Base-by-base conservation (phyloP, 2,329 filamentous ascomycete species). In the Microcera coccophila region DNA sequence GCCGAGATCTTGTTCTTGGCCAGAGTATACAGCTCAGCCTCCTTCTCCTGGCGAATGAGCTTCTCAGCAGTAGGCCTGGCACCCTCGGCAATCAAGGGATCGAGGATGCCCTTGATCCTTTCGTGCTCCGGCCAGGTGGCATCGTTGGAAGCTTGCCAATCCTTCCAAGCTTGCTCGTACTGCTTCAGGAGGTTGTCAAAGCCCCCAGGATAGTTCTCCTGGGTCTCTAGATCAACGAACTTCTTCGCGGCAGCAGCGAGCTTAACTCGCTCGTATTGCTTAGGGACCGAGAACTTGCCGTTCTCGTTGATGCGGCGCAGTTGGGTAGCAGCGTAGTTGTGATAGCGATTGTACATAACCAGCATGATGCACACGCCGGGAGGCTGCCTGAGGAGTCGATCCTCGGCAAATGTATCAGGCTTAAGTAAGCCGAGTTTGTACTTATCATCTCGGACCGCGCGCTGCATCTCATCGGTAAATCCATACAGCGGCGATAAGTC, bases 401-500 rank as follows among this genome's bases (percentile, higher is more conserved):
- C 75, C 54, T 85, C 81, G 1, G 79, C 76, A 58, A 87, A 87
- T 47, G 78, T 82, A 55, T 88, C 84, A 0, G 81, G 79, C 63
- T 87, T 86, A 46, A 88, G 68, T 53, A 78, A 81, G n/a, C 84
- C 84, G 45, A 82, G 76, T 37, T 76, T 73, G 62, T 82, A 76
- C 36, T 76, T 73, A 62, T 78, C 75, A 1, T 80, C 82, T 18
- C 84, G 73, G 56, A 87, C 77, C 48, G 70, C 62, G 36, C 81
- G 67, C 55, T 87, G 83, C 49, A 85, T 79, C 19, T 71, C 66
- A 54, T 79, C 72, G 33, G 78, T 80, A 38, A 77, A 84, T 3
- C 86, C 86, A 51, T 90, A 90, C 3, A 90, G 68, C 0, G 85
- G 85, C 0, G 82, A 75, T 2, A 90, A 69, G 56, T 90, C 85